Evolutionary conservation across 2,329 filamentous ascomycete genomes (phyloP), one percentile per base, ranked within the genome.

Genomic region (Exophiala bonariae): DNA sequence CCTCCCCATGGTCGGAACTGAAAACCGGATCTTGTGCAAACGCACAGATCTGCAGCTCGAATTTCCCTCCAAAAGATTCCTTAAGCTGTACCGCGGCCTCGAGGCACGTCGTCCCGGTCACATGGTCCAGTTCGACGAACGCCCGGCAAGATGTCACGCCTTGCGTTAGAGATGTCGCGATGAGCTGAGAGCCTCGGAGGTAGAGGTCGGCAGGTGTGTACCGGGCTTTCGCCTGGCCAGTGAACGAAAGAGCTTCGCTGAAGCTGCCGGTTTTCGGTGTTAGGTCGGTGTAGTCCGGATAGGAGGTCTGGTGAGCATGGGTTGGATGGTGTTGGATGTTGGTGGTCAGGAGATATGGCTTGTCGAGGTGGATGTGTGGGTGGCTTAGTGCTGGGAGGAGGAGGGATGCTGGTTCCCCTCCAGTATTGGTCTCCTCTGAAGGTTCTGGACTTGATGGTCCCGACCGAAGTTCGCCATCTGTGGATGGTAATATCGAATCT

Each of bases 11-110:
- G 35, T 76, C 70, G 2, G 75, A 73, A 1, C 81, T 82, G 61
- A 85, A 84, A 4, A 88, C 69, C 2, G 83, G 80, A 44, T 87
- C 78, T 59, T 89, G 85, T 5, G 85, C 85, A 66, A 88, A 89
- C 1, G 78, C 79, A 57, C 82, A 87, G 3, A 89, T 75, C 62
- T 89, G 85, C 4, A 89, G 66, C 5, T 78, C 67, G 50, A 84
- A 79, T 6, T 70, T 65, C 16, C 74, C 69, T 9, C 64, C 60
- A 61, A 80, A 84, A 42, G 77, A 67, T 2, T 70, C 57, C 63
- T 82, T 83, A 37, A 89, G 69, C 23, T 65, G 66, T 19, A 82
- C 60, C 0, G 80, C 84, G 2, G 77, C 79, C 32, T 77, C 69
- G 3, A 85, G 63, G 56, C 81, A 84, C 49, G 74, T 78, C 45